Base-by-base conservation (phyloP, 2,329 filamentous ascomycete species). In the Penicillium sp. region DNA sequence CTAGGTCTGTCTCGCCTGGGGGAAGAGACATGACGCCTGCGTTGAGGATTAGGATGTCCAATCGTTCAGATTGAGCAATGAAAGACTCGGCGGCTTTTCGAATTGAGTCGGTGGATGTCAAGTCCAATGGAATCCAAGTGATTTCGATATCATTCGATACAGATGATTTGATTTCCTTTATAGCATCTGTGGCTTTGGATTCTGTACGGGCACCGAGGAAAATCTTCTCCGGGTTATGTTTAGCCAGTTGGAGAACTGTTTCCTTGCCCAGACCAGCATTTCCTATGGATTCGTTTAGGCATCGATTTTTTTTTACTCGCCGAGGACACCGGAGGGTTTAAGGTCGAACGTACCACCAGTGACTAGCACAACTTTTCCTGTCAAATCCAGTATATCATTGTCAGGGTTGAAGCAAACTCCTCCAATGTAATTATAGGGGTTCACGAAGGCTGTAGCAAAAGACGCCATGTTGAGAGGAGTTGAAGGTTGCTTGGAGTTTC, bases 241-340 rank as follows among this genome's bases (percentile, higher is more conserved):
- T 72, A 13, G 77, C 73, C 8, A 81, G 69, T 4, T 74, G 72
- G 13, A 75, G 62, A 39, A 80, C 68, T 4, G 75, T 75, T 54
- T 75, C 71, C 55, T 72, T 75, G 25, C 82, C 82, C 0, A 84
- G 73, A 0, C 81, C 82, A n/a, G 74, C 69, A 54, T 80, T 83
- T 57, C 70, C 70, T 74, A 31, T 14, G 13, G 47, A 27, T 11
- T 31, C 1, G 27, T 59, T 31, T 31, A 57, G 50, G 23, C 1
- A 31, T 33, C 55, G 1, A 27, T 29, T 9, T 35, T 5, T 16
- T 68, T 66, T 55, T 76, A 33, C 7, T 39, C 35, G n/a, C n/a
- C 35, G 35, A 39, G 35, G 9, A 9, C 80, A 45, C 27, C 27
- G 26, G 45, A 10, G 13, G 47, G 35, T 9, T 26, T 44, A 31